These are phyloP conservation scores for Pisolithus sp. DNA, from an alignment of 768 basidiomycete species.

Conservation along the genomic window DNA sequence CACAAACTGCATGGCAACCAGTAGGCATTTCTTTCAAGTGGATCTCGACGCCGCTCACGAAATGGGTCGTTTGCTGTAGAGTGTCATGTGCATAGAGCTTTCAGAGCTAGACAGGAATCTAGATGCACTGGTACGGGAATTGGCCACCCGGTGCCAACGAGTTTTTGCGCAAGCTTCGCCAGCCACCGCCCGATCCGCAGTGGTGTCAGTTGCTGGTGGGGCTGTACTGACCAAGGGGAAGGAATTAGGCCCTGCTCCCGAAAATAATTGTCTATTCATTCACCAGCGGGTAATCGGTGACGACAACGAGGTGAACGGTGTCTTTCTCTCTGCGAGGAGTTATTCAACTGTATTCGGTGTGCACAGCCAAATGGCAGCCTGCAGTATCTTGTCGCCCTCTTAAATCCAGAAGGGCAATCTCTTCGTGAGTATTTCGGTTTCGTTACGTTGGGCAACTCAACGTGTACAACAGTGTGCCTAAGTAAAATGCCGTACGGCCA, in stretches of 20 bases:
- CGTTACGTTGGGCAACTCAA: constrained; percentile 25
- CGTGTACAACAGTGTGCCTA: constrained; percentile 48
- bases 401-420: constrained; percentile 34
- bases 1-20: constrained; percentile 43
- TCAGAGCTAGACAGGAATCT: constrained; percentile 63
- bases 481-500: constrained; percentile 46
- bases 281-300: constrained; percentile 48
- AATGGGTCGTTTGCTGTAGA: constrained; percentile 35
- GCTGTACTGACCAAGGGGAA: constrained; percentile 25
- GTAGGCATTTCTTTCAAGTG: constrained; percentile 37
- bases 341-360: constrained; percentile 14
- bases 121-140: constrained; percentile 54
- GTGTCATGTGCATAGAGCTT: constrained; percentile 42
- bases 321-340: constrained; percentile 13
- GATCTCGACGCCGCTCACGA: constrained; percentile 20
- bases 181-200: constrained; percentile 58
- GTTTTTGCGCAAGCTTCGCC: constrained; percentile 58
- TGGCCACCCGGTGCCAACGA: constrained; percentile 53
- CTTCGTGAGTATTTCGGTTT: constrained; percentile 38
- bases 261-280: constrained; percentile 32
- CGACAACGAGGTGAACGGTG: constrained; percentile 45
- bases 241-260: constrained; percentile 26
- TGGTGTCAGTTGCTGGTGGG: constrained; percentile 28
- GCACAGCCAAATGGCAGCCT: constrained; percentile 37
- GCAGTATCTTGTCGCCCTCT: constrained; percentile 49